These are phyloP conservation scores for Geum urbanum DNA, from an alignment of 306 rosid genomes.

Conservation along the genomic window DNA sequence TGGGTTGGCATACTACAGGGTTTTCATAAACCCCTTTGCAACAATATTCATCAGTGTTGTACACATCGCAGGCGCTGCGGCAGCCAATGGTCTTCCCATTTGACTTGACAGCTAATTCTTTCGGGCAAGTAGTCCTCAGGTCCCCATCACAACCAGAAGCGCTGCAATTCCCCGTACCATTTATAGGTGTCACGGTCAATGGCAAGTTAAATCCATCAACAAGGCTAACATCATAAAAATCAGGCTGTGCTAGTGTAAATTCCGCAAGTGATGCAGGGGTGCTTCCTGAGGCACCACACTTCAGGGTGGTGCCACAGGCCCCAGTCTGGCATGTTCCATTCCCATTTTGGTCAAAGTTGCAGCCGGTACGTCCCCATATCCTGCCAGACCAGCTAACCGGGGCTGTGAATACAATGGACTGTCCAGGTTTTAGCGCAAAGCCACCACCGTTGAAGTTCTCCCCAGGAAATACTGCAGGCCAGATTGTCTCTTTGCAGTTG, in stretches of 20 bases:
- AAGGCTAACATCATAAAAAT: constrained; percentile 83
- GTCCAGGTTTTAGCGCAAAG: constrained; percentile 54
- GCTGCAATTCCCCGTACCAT: constrained; percentile 71
- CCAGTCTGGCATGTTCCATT: constrained; percentile 63
- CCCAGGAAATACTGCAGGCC: constrained; percentile 78
- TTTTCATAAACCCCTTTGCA: constrained; percentile 74
- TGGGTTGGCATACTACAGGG: constrained; percentile 53
- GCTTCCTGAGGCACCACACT: constrained; percentile 61
- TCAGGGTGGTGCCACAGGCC: constrained; percentile 49
- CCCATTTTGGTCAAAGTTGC: constrained; percentile 69
- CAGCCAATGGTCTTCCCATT: constrained; percentile 62
- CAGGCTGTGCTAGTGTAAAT: constrained; percentile 52
- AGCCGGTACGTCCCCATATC: constrained; percentile 92
- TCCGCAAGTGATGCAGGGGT: constrained; percentile 83
- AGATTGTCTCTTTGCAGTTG: constrained; percentile 73
- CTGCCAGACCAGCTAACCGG: constrained; percentile 75
- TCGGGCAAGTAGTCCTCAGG: constrained; percentile 48
- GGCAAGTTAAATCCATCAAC: constrained; percentile 92
- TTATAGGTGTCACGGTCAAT: constrained; percentile 38
- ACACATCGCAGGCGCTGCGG: constrained; percentile 90
- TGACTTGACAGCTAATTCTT: constrained; percentile 42
- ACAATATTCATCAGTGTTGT: constrained; percentile 72
- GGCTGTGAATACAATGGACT: constrained; percentile 51
- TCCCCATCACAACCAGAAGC: constrained; percentile 68
- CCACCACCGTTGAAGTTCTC: constrained; percentile 77